Evolutionary conservation across 2,329 filamentous ascomycete species (phyloP).

Genomic region (Madurella mycetomatis): DNA sequence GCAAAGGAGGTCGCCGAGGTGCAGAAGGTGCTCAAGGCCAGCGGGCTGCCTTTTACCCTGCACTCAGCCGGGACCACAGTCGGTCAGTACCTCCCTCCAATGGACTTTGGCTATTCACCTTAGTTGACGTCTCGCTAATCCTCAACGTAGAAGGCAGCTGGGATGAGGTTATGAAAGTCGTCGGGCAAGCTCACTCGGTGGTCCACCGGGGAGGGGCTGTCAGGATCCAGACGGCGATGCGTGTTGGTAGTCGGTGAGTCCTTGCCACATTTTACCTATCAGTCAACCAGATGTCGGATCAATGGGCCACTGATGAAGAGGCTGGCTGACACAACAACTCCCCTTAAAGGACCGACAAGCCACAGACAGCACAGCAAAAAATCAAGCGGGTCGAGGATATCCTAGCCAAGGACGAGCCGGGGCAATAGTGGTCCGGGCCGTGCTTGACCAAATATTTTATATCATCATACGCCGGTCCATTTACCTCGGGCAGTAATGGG

Average conservation of each 20-base stretch:
- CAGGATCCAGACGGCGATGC: conserved; percentile 83
- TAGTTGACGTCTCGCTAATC: no score
- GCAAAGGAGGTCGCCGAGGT: conserved; percentile 83
- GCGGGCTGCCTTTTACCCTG: conserved; percentile 79
- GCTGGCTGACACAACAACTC: conserved; percentile 1
- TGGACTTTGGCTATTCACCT: no score
- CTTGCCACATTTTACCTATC: no score
- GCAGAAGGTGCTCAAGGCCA: conserved; percentile 76
- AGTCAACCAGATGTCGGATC: neutral
- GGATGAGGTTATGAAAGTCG: conserved; percentile 79
- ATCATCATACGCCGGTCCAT: no score
- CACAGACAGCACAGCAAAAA: conserved; percentile 76
- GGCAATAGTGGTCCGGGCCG: neutral
- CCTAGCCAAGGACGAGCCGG: conserved; percentile 32
- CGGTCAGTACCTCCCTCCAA: conserved; percentile 37
- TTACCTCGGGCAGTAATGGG: no score
- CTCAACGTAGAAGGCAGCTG: conserved; percentile 70
- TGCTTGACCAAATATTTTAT: no score
- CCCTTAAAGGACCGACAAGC: conserved; percentile 71
- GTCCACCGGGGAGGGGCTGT: conserved; percentile 74
- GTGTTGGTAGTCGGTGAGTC: conserved; percentile 70
- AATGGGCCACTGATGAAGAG: neutral
- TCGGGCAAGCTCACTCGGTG: conserved; percentile 79
- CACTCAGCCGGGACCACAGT: conserved; percentile 92
- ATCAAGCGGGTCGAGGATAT: conserved; percentile 57